A percentile compares a stretch with the other conserved stretches of the same genome.
phyloP scores from a whole-genome alignment of 2,329 filamentous ascomycete genomes.

The Aureobasidium sp. region DNA sequence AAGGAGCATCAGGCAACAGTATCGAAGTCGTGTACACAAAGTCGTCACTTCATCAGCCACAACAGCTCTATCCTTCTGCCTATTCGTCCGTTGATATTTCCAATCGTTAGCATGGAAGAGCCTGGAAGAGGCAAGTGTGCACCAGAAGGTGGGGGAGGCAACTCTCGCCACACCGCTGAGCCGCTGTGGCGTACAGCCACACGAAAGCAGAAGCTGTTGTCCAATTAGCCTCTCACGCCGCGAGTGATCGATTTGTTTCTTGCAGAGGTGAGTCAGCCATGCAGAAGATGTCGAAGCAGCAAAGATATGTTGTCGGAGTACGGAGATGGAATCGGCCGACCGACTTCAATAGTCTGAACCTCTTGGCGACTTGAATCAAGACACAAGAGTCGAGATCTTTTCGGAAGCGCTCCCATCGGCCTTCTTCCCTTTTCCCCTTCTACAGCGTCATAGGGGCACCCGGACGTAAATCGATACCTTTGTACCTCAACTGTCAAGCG shows the following conservation, averaged over 20 bases:
- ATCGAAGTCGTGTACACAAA: conserved; percentile 4
- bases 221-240: background rate
- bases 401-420: background rate
- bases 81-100: background rate
- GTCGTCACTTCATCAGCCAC: conserved; percentile 9
- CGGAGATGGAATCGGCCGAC: background rate
- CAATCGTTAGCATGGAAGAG: background rate
- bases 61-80: background rate
- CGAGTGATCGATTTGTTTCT: background rate
- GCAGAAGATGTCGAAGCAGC: background rate
- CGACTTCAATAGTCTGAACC: background rate
- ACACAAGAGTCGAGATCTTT: background rate
- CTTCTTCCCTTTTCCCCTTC: background rate
- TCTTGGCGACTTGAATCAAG: background rate
- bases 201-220: background rate
- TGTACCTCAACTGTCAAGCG: background rate
- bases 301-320: background rate
- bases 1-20: conserved; percentile 2
- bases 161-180: conserved; percentile 4
- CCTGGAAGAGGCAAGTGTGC: conserved; percentile 6
- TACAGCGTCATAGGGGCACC: background rate
- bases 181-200: conserved; percentile 1
- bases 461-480: background rate
- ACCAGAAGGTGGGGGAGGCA: conserved; percentile 7
- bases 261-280: background rate